These are phyloP conservation scores for Botryotinia narcissicola DNA, from an alignment of 2,329 filamentous ascomycete genomes.

Conservation along the genomic window DNA sequence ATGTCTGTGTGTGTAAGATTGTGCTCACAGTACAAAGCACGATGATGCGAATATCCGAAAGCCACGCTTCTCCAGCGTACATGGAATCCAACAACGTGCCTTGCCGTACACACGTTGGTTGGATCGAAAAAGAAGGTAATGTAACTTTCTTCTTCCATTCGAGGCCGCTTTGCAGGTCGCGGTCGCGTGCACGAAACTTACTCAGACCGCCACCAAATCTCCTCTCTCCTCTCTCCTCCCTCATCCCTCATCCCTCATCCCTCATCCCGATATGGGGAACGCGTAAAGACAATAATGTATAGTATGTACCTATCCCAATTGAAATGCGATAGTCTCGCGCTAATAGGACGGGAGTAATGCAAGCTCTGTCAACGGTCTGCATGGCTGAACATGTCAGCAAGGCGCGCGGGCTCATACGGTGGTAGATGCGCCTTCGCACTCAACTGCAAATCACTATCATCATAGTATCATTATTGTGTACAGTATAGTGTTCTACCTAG, in stretches of 20 bases:
- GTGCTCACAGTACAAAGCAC: not conserved
- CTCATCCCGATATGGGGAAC: not conserved
- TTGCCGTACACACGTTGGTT: not conserved
- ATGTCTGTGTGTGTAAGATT: not conserved
- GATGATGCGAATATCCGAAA: conserved; percentile 3
- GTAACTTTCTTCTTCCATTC: not conserved
- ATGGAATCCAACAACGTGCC: conserved; percentile 8
- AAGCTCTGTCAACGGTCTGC: conserved; percentile 3
- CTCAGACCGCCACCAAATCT: conserved; percentile 9
- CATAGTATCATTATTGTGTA: not conserved
- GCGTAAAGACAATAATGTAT: not conserved
- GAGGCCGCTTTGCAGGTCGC: not conserved
- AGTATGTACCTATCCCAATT: not conserved
- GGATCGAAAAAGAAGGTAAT: not conserved
- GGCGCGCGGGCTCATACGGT: conserved; percentile 2
- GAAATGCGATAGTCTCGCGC: not conserved
- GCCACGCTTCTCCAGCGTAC: conserved; percentile 7
- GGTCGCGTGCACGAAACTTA: conserved; percentile 15
- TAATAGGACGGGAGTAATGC: not conserved
- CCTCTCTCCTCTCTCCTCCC: not conserved
- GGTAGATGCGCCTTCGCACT: not conserved
- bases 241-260: no score
- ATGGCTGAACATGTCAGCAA: conserved; percentile 1
- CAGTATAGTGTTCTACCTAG: not conserved
- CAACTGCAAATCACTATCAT: not conserved